phyloP scores from a whole-genome alignment of 148 eudicot species.

The Polygonum aviculare region DNA sequence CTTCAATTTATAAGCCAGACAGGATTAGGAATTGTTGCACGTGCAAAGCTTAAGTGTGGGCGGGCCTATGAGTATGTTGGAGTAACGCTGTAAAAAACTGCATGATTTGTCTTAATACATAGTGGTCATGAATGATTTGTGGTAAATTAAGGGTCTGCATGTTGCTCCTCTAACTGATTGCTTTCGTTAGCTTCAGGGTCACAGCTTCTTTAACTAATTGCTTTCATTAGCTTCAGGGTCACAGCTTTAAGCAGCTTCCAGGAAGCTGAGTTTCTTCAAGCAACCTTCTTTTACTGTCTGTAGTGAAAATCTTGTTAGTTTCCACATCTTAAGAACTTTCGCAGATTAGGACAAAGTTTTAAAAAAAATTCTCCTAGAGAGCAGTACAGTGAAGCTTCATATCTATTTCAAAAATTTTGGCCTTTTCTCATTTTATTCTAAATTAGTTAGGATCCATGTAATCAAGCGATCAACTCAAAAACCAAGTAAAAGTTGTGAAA shows the following conservation, averaged over 20 bases:
- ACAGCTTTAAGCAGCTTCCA: constrained; percentile 1
- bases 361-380: not conserved
- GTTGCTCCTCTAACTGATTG: not conserved
- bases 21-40: not conserved
- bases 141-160: not conserved
- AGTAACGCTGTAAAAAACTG: not conserved
- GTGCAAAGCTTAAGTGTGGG: not conserved
- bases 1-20: not conserved
- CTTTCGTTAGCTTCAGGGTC: not conserved
- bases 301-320: not conserved
- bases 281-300: not conserved
- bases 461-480: no score
- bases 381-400: not conserved
- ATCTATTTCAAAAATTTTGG: not conserved
- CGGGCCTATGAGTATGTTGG: not conserved
- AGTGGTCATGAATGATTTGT: not conserved
- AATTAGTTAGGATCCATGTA: no score
- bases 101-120: not conserved
- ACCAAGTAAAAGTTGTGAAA: no score
- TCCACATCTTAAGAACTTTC: not conserved
- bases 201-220: not conserved
- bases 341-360: not conserved
- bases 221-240: not conserved
- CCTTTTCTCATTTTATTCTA: not conserved
- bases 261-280: not conserved